Base-by-base conservation (phyloP, 208 protist genomes). In the Phytomonas serpens region DNA sequence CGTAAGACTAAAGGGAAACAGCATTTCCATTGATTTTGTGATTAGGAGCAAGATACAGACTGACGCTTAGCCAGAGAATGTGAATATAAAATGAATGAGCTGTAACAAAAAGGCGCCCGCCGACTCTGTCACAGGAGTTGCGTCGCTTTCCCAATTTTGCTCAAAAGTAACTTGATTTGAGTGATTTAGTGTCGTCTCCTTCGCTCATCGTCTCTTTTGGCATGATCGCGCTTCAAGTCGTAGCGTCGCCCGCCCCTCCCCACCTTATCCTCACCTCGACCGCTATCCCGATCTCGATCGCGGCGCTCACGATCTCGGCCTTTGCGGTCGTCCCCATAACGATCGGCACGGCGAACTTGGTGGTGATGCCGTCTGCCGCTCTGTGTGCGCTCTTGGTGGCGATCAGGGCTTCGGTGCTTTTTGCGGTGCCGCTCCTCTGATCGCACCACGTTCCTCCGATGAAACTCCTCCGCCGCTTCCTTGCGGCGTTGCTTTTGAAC, bases 381-480 rank as follows among this genome's bases (percentile, higher is more conserved):
- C 23, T 29, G 38, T 69, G n/a, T 5, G 30, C 30, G 67, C 42
- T 70, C 37, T 27, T 67, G 32, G 57, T 27, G 67, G 16, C 51
- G 67, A 19, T 38, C 34, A 23, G 34, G 63, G 34, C 67, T 37
- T 6, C n/a, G 30, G 23, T 61, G 40, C 23, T n/a, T 70, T 14
- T 33, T 6, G n/a, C 62, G 30, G 14, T 61, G 72, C 63, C 63
- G 38, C 19, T 14, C 27, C 32, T 29, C n/a, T 2, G 32, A 13
- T 30, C 32, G 61, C 61, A 29, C 33, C 31, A 23, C 34, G 38
- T 72, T 13, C 51, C 42, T 47, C n/a, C 67, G 76, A 32, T 74
- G 23, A 27, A 65, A n/a, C 42, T 78, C 74, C 68, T 67, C 36
- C 33, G 72, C 33, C 66, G 68, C 70, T 33, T 75, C 47, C 51